A percentile compares a stretch with the other conserved stretches of the same genome.
These are phyloP conservation scores for Malus hybrid DNA, from an alignment of 331 rosid species.

Conservation along the genomic window DNA sequence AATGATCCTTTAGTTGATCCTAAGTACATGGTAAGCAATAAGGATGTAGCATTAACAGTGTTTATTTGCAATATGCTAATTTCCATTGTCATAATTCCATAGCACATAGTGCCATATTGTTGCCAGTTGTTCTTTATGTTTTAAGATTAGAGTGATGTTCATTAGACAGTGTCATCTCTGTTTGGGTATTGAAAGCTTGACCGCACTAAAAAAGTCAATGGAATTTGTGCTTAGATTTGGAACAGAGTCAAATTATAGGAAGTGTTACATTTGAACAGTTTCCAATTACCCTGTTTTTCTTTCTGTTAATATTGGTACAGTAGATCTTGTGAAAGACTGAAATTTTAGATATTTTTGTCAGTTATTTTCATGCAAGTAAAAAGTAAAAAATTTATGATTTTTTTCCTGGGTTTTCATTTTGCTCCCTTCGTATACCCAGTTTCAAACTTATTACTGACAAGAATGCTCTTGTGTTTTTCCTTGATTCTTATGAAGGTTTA, in stretches of 20 bases:
- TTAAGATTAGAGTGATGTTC: neutral
- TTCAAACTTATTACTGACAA: neutral
- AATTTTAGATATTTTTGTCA: neutral
- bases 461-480: neutral
- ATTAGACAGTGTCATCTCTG: neutral
- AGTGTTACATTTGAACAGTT: neutral
- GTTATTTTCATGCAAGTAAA: neutral
- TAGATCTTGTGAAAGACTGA: neutral
- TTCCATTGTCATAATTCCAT: neutral
- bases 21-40: conserved; percentile 73
- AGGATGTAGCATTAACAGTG: no score
- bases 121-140: neutral
- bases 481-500: neutral
- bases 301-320: neutral
- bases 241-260: neutral
- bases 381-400: neutral
- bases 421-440: neutral
- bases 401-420: neutral
- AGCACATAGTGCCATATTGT: neutral
- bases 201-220: no score
- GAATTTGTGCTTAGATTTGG: no score
- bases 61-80: neutral
- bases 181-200: no score
- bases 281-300: neutral
- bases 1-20: conserved; percentile 94